These are phyloP conservation scores for Naganishia vaughanmartiniae DNA, from an alignment of 768 basidiomycete species.

Conservation along the genomic window DNA sequence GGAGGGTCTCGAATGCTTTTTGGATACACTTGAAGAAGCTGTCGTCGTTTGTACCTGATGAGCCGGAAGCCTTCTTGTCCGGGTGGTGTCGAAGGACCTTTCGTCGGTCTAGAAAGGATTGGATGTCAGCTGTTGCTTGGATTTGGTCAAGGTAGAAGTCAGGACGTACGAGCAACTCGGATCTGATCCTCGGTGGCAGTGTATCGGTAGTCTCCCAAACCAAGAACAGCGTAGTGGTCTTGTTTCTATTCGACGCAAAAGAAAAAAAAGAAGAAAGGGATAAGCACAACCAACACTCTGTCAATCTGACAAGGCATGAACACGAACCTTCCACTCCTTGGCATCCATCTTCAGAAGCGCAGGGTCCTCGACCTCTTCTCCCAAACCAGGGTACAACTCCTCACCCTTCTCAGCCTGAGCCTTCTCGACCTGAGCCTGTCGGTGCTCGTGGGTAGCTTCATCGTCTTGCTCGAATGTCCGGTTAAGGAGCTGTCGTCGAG, in stretches of 20 bases:
- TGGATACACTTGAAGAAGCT: slow-evolving; percentile 99
- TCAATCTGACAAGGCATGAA: slow-evolving; percentile 1
- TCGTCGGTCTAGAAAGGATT: slow-evolving; percentile 70
- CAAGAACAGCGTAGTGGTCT: slow-evolving; percentile 96
- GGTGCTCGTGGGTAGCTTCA: slow-evolving; percentile 58
- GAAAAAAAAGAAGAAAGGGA: not conserved
- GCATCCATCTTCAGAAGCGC: slow-evolving; percentile 76
- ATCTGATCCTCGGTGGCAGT: slow-evolving; percentile 86
- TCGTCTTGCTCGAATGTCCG: slow-evolving; percentile 83
- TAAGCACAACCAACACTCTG: not conserved
- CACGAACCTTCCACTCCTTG: slow-evolving; percentile 91
- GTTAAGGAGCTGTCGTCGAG: slow-evolving; percentile 69
- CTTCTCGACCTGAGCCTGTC: slow-evolving; percentile 53
- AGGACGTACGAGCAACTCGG: slow-evolving; percentile 79
- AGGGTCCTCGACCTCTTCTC: slow-evolving; percentile 77
- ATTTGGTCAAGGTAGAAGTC: not conserved
- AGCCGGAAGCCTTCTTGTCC: slow-evolving; percentile 78
- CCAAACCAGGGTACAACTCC: slow-evolving; percentile 86
- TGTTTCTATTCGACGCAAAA: slow-evolving; percentile 67
- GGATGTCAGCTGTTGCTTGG: not conserved
- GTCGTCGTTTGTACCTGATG: slow-evolving; percentile 86
- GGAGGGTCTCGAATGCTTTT: slow-evolving; percentile 94
- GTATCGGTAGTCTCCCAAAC: slow-evolving; percentile 84
- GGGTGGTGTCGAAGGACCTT: slow-evolving; percentile 99
- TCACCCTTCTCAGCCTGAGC: slow-evolving; percentile 57